These are phyloP conservation scores for Populus hybrid DNA, from an alignment of 441 rosid genomes.

Conservation along the genomic window DNA sequence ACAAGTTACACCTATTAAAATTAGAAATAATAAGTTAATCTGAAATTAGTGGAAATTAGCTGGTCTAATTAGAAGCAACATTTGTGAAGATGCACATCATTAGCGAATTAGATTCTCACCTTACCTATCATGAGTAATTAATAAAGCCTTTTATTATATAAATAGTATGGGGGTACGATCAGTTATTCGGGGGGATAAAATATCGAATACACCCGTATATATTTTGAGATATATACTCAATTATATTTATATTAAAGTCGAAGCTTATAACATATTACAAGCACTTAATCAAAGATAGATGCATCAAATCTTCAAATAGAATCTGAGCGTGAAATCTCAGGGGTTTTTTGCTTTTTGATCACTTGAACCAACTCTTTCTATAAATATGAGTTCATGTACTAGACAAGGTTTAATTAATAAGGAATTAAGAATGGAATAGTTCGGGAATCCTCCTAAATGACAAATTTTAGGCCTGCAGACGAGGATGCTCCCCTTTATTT, in stretches of 20 bases:
- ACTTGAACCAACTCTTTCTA: too few relatives aligned
- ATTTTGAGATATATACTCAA: neutral
- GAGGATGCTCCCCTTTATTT: neutral
- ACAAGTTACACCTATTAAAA: neutral
- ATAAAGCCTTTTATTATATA: neutral
- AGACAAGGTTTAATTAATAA: too few relatives aligned
- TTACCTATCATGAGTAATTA: neutral
- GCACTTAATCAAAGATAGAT: neutral
- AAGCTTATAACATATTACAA: too few relatives aligned
- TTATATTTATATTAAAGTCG: too few relatives aligned
- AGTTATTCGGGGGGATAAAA: too few relatives aligned
- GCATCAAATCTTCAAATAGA: too few relatives aligned
- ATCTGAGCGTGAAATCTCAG: too few relatives aligned
- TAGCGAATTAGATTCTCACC: constrained; percentile 32
- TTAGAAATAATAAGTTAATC: constrained; percentile 22
- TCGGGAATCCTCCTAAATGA: neutral
- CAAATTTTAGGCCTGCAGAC: neutral
- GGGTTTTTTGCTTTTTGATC: too few relatives aligned
- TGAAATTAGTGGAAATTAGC: constrained; percentile 46
- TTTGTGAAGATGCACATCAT: constrained; percentile 28
- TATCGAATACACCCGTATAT: too few relatives aligned
- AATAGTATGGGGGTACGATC: too few relatives aligned
- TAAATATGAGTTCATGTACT: too few relatives aligned
- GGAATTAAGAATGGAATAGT: too few relatives aligned
- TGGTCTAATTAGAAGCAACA: constrained; percentile 52